A percentile compares a stretch with the other conserved stretches of the same genome.
These are phyloP conservation scores for Striga hermonthica DNA, from an alignment of 305 asterid genomes.

Conservation along the genomic window DNA sequence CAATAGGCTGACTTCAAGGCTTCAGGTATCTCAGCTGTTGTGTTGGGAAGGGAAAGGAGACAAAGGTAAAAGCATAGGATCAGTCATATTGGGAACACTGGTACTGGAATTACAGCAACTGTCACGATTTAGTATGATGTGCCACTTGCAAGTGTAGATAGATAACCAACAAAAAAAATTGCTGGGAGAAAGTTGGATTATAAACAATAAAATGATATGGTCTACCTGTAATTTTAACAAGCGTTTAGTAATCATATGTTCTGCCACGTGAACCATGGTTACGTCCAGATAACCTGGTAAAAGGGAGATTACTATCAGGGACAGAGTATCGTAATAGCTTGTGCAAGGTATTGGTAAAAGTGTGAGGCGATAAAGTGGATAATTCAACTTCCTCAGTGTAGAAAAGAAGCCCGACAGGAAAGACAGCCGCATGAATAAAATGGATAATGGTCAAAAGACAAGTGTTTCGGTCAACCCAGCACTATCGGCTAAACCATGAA, in stretches of 20 bases:
- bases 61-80: slow-evolving; percentile 66
- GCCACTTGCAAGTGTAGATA: slow-evolving; percentile 31
- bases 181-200: slow-evolving; percentile 30
- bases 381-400: slow-evolving; percentile 19
- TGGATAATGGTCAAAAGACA: slow-evolving; percentile 19
- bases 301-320: slow-evolving; percentile 42
- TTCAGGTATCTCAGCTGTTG: slow-evolving; percentile 86
- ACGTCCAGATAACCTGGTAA: slow-evolving; percentile 79
- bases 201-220: slow-evolving; percentile 27
- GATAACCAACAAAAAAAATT: slow-evolving; percentile 25
- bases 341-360: slow-evolving; percentile 18
- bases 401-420: slow-evolving; percentile 21
- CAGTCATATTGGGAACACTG: slow-evolving; percentile 55
- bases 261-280: slow-evolving; percentile 75
- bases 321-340: slow-evolving; percentile 20
- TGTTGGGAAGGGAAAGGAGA: slow-evolving; percentile 60
- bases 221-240: slow-evolving; percentile 63
- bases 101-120: slow-evolving; percentile 46
- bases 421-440: slow-evolving; percentile 14
- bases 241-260: slow-evolving; percentile 75
- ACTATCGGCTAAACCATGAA: slow-evolving; percentile 18
- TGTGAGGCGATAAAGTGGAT: slow-evolving; percentile 30
- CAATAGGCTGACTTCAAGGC: slow-evolving; percentile 79
- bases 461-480: slow-evolving; percentile 25
- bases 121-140: slow-evolving; percentile 38